Evolutionary conservation across 768 basidiomycete species (phyloP), one percentile per base, ranked within the genome.

Genomic region (Podaxis pistillaris): DNA sequence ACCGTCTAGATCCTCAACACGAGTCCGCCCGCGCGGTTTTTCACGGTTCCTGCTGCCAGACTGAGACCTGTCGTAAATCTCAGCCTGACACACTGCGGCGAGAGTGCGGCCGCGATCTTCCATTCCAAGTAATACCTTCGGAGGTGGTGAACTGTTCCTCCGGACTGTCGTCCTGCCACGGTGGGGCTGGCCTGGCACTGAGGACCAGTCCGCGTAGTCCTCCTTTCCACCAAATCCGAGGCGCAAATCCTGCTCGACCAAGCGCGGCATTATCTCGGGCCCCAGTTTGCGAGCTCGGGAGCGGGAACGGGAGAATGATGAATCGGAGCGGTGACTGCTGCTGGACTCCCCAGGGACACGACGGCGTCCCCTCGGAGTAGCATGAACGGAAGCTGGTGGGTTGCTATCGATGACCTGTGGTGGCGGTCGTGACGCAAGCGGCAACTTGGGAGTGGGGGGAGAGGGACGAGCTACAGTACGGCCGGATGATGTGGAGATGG

Each of bases 381-480:
- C 70, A 63, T 80, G 77, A 8, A 75, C 65, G 17, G 74, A 65
- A 54, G 76, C 68, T 24, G 68, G 55, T 64, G 56, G 50, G 68
- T 70, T 19, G 66, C 58, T 50, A 65, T 66, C 9, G 69, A 65
- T 12, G 71, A 64, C 19, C 68, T 60, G 49, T 13, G 33, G 33
- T 33, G 44, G 19, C 15, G 73, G 71, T 22, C 71, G 70, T 4
- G 73, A 74, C 65, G 69, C 51, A 55, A 77, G 72, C 37, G 73
- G 68, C 63, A 78, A 72, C 74, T 83, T 87, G 68, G 86, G 87
- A 4, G 87, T 88, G 3, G 86, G 85, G 55, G 86, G 86, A 37
- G 86, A 86, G 15, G 77, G 75, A 28, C 81, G 83, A 40, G 78
- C 72, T 64, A 78, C 73, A 28, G 81, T 81, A 64, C 78, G 74